Percentiles rank a stretch among this genome's conserved stretches.
phyloP scores from a whole-genome alignment of 257 asterid species.

The Capsicum chinense region DNA sequence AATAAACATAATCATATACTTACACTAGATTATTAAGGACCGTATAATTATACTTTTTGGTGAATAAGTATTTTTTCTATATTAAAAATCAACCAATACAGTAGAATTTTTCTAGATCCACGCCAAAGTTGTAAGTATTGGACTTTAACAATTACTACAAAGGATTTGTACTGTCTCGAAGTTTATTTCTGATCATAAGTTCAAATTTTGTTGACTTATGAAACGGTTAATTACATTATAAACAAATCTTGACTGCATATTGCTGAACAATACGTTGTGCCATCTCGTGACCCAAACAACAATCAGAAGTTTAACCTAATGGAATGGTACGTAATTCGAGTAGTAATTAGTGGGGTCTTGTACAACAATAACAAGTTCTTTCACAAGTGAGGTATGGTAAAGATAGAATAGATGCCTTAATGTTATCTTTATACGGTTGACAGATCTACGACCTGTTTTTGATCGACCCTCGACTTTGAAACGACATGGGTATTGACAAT shows the following conservation, averaged over 20 bases:
- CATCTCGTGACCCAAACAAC: not conserved
- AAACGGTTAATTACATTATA: not conserved
- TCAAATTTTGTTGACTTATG: not conserved
- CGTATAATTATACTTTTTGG: too few relatives aligned
- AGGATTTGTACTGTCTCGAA: not conserved
- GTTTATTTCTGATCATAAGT: not conserved
- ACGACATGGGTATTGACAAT: too few relatives aligned
- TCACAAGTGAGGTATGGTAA: too few relatives aligned
- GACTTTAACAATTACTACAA: not conserved
- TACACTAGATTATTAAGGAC: not conserved
- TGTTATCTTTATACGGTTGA: too few relatives aligned
- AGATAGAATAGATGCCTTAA: too few relatives aligned
- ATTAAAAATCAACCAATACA: not conserved
- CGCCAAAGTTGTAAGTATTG: not conserved
- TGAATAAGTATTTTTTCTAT: too few relatives aligned
- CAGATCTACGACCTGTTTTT: too few relatives aligned
- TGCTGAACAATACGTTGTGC: not conserved
- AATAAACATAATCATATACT: not conserved
- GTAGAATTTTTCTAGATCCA: not conserved
- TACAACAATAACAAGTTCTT: too few relatives aligned
- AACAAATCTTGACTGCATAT: not conserved
- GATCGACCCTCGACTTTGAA: too few relatives aligned
- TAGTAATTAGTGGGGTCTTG: too few relatives aligned
- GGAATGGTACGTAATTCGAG: too few relatives aligned
- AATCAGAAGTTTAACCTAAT: too few relatives aligned